Conservation (phyloP, 768 basidiomycete genomes). For the Filobasidium floriforme region DNA sequence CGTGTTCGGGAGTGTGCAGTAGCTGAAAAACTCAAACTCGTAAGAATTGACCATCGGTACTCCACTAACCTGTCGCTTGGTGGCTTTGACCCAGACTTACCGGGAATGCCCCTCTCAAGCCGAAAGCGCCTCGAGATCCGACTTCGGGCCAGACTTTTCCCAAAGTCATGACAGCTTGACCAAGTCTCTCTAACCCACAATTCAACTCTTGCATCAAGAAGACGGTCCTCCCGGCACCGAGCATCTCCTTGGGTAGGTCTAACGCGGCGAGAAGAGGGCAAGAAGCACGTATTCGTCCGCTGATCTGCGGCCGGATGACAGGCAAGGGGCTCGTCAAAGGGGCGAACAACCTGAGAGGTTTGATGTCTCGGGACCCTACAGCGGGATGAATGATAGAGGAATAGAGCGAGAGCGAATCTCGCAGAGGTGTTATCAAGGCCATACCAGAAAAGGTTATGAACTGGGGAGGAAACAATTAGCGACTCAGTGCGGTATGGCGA, state of each 20-base stretch:
- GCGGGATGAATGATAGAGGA: slow-evolving; percentile 49
- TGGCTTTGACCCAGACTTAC: slow-evolving; percentile 38
- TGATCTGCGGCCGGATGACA: slow-evolving; percentile 43
- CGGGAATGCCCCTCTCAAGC: slow-evolving; percentile 49
- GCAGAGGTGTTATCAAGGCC: slow-evolving; percentile 58
- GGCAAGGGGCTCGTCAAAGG: slow-evolving; percentile 75
- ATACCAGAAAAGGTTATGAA: slow-evolving; percentile 60
- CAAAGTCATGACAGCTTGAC: slow-evolving; percentile 56
- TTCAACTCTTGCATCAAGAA: slow-evolving; percentile 56
- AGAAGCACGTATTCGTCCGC: slow-evolving; percentile 11
- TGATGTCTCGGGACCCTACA: neutral
- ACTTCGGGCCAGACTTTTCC: slow-evolving; percentile 56
- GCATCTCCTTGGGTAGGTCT: slow-evolving; percentile 28
- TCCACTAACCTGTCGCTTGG: slow-evolving; percentile 44
- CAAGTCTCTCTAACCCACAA: slow-evolving; percentile 62
- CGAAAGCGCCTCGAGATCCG: slow-evolving; percentile 33
- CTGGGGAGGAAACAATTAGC: slow-evolving; percentile 34
- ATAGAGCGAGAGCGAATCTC: slow-evolving; percentile 56
- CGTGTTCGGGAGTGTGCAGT: slow-evolving; percentile 27
- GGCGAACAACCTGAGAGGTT: slow-evolving; percentile 55
- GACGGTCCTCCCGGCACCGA: slow-evolving; percentile 41
- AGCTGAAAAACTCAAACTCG: slow-evolving; percentile 41
- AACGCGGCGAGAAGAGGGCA: slow-evolving; percentile 16
- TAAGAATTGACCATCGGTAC: neutral
- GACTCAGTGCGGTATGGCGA: neutral